Evolutionary conservation across 1,284 basidiomycete genomes (phyloP), one percentile per base, ranked within the genome.

Genomic region (Xanthoconium separans): DNA sequence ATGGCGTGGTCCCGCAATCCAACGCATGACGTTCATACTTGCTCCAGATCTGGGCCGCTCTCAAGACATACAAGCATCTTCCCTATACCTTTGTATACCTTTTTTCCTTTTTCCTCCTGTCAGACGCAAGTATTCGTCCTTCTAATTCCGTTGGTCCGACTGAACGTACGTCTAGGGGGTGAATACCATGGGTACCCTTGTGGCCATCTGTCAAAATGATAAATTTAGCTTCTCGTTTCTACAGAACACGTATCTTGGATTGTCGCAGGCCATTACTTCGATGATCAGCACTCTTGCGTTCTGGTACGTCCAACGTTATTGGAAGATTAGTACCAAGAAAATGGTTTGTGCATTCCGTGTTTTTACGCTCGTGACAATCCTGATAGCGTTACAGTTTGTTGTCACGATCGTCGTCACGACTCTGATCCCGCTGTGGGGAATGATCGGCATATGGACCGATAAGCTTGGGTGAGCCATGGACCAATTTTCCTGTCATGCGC

Each of bases 351-450:
- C 5, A 2, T 47, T 2, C 30, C 3, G n/a, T n/a, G 12, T n/a
- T n/a, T 15, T n/a, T 18, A 3, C 41, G 6, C 1, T 18, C 3
- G n/a, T 30, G 5, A 22, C 22, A 12, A 27, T 37, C 4, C 37
- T 56, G 15, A 68, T 42, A 2, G 1, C 20, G 7, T 9, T 0
- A 7, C 36, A 88, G 87, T 91, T 93, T 63, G 71, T 84, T 18
- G 80, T 90, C 1, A 91, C 89, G 6, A 90, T 90, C 62, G 77
- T 89, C 2, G 82, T 89, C 11, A 90, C 88, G 5, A 79, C 91
- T 42, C 47, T 91, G 31, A 89, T 93, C 46, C 89, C 90, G 0
- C 74, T 91, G 2, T 94, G 92, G 91, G 92, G 91, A 18, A 88
- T 91, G 83, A 78, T 93, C 47, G 91, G 91, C 2, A 85, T 93